A percentile compares a stretch with the other conserved stretches of the same genome.
phyloP scores from a whole-genome alignment of 179 eudicot genomes.

The Vitellaria paradoxa region DNA sequence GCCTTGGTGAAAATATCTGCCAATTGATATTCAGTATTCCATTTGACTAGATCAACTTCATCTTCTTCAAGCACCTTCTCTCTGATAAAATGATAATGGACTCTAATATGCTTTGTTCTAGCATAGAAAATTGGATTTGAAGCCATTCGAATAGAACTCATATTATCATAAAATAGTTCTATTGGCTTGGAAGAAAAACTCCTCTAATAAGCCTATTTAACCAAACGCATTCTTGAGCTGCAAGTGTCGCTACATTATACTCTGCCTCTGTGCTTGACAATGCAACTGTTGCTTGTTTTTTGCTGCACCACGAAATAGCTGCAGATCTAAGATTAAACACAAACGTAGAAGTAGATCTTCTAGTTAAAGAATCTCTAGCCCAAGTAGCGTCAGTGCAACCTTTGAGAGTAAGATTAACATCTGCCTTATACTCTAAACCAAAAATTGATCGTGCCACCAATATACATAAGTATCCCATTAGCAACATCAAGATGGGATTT shows the following conservation, averaged over 20 bases:
- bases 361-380: not conserved
- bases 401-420: not conserved
- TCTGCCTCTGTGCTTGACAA: constrained; percentile 3
- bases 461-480: not conserved
- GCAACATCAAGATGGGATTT: constrained; percentile 1
- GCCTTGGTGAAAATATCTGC: not conserved
- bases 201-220: not conserved
- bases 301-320: not conserved
- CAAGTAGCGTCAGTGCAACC: not conserved
- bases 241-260: not conserved
- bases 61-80: not conserved
- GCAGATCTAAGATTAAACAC: not conserved
- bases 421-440: not conserved
- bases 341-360: not conserved
- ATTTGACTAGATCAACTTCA: not conserved
- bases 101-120: not conserved
- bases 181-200: not conserved
- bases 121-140: no score
- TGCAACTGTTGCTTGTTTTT: not conserved
- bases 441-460: not conserved
- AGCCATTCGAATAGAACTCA: no score
- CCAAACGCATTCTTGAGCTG: not conserved
- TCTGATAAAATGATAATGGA: not conserved
- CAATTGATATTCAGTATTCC: not conserved
- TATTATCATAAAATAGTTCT: no score